Evolutionary conservation across 1,284 basidiomycete species (phyloP).

Genomic region (Trichosporon sp.): DNA sequence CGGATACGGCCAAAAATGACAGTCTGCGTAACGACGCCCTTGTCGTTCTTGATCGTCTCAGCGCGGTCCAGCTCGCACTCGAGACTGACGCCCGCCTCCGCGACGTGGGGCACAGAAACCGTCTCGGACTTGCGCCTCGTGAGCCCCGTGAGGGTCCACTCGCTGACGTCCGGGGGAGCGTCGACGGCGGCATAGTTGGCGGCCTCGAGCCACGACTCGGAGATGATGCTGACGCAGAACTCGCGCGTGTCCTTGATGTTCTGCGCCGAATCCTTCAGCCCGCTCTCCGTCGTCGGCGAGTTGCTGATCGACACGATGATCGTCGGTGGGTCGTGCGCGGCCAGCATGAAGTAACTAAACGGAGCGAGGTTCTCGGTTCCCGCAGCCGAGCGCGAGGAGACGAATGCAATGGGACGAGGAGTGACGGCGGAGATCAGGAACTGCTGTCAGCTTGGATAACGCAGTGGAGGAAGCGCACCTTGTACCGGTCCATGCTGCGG

Average conservation of each 20-base stretch:
- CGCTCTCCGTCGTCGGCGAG: neutral
- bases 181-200: slow-evolving; percentile 71
- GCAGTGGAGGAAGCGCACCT: slow-evolving; percentile 52
- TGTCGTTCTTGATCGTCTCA: slow-evolving; percentile 62
- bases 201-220: slow-evolving; percentile 72
- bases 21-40: slow-evolving; percentile 60
- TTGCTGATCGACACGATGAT: slow-evolving; percentile 65
- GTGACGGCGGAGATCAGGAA: slow-evolving; percentile 21
- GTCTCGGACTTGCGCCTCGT: slow-evolving; percentile 65
- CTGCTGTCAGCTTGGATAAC: neutral
- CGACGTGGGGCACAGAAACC: slow-evolving; percentile 63
- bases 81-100: slow-evolving; percentile 70
- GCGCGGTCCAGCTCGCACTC: slow-evolving; percentile 70
- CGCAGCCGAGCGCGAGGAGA: slow-evolving; percentile 65
- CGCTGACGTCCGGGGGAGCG: slow-evolving; percentile 66
- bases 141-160: slow-evolving; percentile 74
- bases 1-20: slow-evolving; percentile 69
- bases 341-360: slow-evolving; percentile 56
- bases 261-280: slow-evolving; percentile 62
- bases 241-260: slow-evolving; percentile 70
- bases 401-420: slow-evolving; percentile 71
- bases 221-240: slow-evolving; percentile 76
- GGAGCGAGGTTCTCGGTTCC: slow-evolving; percentile 63
- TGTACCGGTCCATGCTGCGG: slow-evolving; percentile 51
- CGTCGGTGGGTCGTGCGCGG: slow-evolving; percentile 67